phyloP scores from a whole-genome alignment of 768 basidiomycete species.

The Boletellus ananas region DNA sequence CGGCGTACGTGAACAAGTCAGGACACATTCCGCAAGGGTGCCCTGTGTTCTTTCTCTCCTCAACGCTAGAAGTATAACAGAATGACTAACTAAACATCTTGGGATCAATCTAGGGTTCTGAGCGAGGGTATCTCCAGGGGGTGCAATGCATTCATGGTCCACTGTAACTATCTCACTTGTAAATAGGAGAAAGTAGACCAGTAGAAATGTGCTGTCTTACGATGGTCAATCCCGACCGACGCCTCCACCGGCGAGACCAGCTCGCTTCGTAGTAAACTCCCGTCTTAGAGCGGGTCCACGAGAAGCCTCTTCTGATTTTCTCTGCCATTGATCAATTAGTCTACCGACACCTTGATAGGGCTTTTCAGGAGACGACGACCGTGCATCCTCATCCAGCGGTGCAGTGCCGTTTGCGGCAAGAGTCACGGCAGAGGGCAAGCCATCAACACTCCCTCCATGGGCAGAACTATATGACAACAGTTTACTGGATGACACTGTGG shows the following conservation, averaged over 20 bases:
- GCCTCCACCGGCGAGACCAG: conserved; percentile 28
- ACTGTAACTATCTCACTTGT: conserved; percentile 2
- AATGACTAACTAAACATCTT: neutral
- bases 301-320: conserved; percentile 59
- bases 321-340: conserved; percentile 87
- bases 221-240: conserved; percentile 19
- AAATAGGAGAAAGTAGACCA: conserved; percentile 9
- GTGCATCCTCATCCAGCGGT: conserved; percentile 28
- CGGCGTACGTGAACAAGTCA: conserved; percentile 13
- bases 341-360: conserved; percentile 81
- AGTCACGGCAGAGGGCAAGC: conserved; percentile 16
- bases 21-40: neutral
- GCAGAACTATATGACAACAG: conserved; percentile 11
- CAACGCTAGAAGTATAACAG: neutral
- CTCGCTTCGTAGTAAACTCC: conserved; percentile 40
- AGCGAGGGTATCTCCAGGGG: neutral
- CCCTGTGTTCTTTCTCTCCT: neutral
- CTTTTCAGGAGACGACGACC: conserved; percentile 67
- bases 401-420: conserved; percentile 6
- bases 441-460: conserved; percentile 24
- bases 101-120: conserved; percentile 7
- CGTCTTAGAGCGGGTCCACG: conserved; percentile 36
- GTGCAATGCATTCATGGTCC: neutral
- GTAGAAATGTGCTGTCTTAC: conserved; percentile 10
- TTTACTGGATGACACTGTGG: conserved; percentile 20